A percentile compares a stretch with the other conserved stretches of the same genome.
Evolutionary conservation across 2,329 filamentous ascomycete species (phyloP).

Genomic region (Aspergillus oerlinghausenensis): DNA sequence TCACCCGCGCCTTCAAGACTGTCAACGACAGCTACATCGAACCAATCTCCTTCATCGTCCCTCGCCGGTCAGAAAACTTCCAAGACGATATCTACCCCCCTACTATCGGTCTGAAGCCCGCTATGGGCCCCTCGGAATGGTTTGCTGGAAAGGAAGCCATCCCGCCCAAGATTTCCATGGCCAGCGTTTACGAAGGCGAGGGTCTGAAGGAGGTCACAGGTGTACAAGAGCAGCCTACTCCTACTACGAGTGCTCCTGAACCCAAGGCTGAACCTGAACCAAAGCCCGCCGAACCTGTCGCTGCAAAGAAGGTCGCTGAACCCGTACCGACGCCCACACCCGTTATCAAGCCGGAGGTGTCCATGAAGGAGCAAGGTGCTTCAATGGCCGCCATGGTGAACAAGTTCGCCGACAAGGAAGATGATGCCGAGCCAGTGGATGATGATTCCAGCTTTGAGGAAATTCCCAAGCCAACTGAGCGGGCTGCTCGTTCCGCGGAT

Average conservation of each 20-base stretch:
- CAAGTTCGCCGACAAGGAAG: constrained; percentile 75
- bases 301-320: constrained; percentile 23
- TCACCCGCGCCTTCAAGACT: constrained; percentile 95
- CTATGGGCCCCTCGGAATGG: constrained; percentile 78
- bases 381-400: constrained; percentile 81
- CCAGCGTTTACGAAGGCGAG: constrained; percentile 82
- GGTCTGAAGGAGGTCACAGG: constrained; percentile 68
- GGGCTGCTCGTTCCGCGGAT: constrained; percentile 39
- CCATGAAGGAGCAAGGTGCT: constrained; percentile 77
- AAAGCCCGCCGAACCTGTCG: constrained; percentile 34
- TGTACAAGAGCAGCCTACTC: constrained; percentile 36
- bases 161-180: constrained; percentile 88
- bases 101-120: constrained; percentile 72
- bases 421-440: constrained; percentile 52
- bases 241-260: constrained; percentile 38
- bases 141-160: constrained; percentile 76
- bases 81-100: constrained; percentile 97
- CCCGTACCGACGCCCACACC: constrained; percentile 30
- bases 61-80: constrained; percentile 87
- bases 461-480: constrained; percentile 68
- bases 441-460: constrained; percentile 84
- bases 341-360: constrained; percentile 54
- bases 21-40: constrained; percentile 93
- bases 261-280: constrained; percentile 50
- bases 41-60: constrained; percentile 95